Base-by-base conservation (phyloP, 225 moss, liverwort and hornwort genomes). In the Straminergon stramineum region DNA sequence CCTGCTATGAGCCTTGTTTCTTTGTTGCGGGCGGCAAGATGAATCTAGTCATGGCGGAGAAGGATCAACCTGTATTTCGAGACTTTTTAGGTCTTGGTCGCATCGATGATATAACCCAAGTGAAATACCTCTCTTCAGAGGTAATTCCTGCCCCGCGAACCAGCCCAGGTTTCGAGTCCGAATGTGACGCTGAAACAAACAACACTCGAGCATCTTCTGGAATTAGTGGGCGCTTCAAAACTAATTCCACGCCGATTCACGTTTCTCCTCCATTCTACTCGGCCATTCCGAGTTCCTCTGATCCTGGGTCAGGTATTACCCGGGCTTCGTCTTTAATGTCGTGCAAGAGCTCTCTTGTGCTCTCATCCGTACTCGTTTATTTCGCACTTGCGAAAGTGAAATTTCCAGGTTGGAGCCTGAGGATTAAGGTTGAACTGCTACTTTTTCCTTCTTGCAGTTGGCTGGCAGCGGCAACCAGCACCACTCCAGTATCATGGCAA, bases 41-140 rank as follows among this genome's bases (percentile, higher is more conserved):
- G 99, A 97, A 95, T 91, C 90, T 96, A 68, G 93, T 97, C 82
- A 99, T 99, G 99, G 93, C 97, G 83, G 99, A 99, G 89, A 99
- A 97, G 92, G 96, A 97, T 90, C 95, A 95, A 90, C 99, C 99
- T 41, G 94, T 99, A 34, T 97, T 97, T 83, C 95, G 96, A 82
- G 96, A 99, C 89, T 99, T 99, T 91, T 88, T 99, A 90, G 99
- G 99, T 86, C 94, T 99, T 81, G 94, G 95, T 56, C 96, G 94
- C 53, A 93, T 92, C 43, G 97, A 96, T 73, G 96, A 99, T 65
- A 87, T 87, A 32, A 95, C 93, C 68, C 96, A 96, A 88, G 93
- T 78, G 24, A 94, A 94, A 88, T 94, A 91, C 70, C 90, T 94
- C 67, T 75, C 95, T 67, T 91, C 93, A 86, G 95, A 94, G 24